These are phyloP conservation scores for Fusarium decemcellulare DNA, from an alignment of 2,329 filamentous ascomycete genomes.

Conservation along the genomic window DNA sequence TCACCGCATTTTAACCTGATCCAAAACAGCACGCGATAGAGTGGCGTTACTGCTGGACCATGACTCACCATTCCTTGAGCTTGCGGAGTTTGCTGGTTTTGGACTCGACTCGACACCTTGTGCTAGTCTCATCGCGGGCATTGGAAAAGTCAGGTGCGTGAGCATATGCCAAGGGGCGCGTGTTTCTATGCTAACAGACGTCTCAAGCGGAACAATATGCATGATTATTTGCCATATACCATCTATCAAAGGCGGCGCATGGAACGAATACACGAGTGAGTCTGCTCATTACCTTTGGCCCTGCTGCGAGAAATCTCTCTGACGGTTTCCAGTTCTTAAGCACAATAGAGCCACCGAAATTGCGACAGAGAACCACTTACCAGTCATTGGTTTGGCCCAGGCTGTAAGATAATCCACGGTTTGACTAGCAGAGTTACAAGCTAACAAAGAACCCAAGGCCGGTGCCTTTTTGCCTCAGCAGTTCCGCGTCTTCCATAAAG, in stretches of 20 bases:
- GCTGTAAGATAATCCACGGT: no score
- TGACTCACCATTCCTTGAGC: neutral
- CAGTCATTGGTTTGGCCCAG: neutral
- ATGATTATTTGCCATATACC: neutral
- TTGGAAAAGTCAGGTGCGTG: neutral
- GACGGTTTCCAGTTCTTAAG: neutral
- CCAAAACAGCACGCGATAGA: neutral
- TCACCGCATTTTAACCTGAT: no score
- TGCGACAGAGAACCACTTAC: neutral
- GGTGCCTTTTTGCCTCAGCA: constrained; percentile 56
- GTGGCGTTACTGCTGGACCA: neutral
- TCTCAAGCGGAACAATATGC: neutral
- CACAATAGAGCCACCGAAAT: neutral
- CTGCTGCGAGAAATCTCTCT: no score
- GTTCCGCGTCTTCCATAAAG: constrained; percentile 57
- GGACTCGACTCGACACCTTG: neutral
- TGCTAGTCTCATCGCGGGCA: neutral
- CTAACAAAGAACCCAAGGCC: no score
- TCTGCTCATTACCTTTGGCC: no score
- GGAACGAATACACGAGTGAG: neutral
- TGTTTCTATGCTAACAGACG: neutral
- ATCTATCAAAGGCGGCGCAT: neutral
- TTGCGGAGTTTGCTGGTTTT: neutral
- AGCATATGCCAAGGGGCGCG: no score
- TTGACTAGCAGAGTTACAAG: no score